Conservation (phyloP, 2,329 filamentous ascomycete species). For the Hypoxylon rubiginosum region DNA sequence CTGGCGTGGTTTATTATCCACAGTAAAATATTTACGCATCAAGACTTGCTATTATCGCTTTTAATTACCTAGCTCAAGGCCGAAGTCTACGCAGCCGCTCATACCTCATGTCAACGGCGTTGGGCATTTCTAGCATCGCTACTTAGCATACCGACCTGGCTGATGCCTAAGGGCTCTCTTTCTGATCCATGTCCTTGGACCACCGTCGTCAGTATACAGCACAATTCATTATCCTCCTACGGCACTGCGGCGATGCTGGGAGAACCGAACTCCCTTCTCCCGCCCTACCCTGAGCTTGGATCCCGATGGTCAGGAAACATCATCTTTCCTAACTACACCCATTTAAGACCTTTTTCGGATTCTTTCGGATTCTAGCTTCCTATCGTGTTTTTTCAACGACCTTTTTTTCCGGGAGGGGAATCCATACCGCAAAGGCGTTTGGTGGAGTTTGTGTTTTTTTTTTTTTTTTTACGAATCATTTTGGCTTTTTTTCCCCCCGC, state of each 20-base stretch:
- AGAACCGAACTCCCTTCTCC: constrained; percentile 10
- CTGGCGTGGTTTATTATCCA: constrained; percentile 72
- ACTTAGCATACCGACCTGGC: constrained; percentile 25
- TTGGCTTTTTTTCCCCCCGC: constrained; percentile 9
- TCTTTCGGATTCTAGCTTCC: constrained; percentile 30
- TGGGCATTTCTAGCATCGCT: constrained; percentile 23
- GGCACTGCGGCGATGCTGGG: constrained; percentile 24
- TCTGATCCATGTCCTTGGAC: constrained; percentile 29
- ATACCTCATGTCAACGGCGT: constrained; percentile 4
- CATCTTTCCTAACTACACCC: constrained; percentile 17
- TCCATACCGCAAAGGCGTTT: constrained; percentile 43
- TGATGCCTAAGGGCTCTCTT: constrained; percentile 17
- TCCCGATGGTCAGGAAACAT: constrained; percentile 5
- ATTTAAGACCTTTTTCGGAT: constrained; percentile 7
- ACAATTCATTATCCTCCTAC: constrained; percentile 21
- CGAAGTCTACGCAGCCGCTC: constrained; percentile 2
- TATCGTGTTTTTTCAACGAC: constrained; percentile 32
- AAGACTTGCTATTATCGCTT: constrained; percentile 27
- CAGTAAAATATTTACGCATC: constrained; percentile 60
- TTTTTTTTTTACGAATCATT: constrained; percentile 18
- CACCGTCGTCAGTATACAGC: constrained; percentile 23
- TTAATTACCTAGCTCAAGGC: constrained; percentile 17
- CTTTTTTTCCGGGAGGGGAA: constrained; percentile 25
- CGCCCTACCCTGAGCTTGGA: constrained; percentile 8
- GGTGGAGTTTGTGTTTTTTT: constrained; percentile 40